Base-by-base conservation (phyloP, 1,284 basidiomycete species). In the Ganoderma meredithae region DNA sequence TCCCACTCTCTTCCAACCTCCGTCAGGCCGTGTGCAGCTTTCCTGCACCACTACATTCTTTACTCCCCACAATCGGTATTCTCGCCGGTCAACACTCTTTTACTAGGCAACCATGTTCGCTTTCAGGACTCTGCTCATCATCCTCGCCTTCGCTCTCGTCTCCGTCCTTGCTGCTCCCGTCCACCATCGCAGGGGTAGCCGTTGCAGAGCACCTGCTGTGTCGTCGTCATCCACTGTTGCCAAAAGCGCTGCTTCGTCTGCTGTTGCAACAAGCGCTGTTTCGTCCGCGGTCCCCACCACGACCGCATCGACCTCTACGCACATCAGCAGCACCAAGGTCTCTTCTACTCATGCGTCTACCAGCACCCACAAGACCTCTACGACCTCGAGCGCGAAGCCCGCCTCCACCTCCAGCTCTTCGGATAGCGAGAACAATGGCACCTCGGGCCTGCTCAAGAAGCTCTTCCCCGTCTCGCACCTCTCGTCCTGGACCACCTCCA, bases 401-500 rank as follows among this genome's bases (percentile, higher is more conserved):
- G 40, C 71, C 17, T 53, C 69, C 8, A 31, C 68, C 15, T 44
- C 52, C 55, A 52, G 52, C 33, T 55, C 47, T 58, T 44, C 65
- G 27, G 52, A 53, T 31, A 13, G n/a, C n/a, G 55, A 33, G 15
- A 43, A 55, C 33, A 52, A 62, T 41, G 56, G 49, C 52, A 15
- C 44, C 33, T 36, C 69, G 17, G 56, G 68, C 31, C 53, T 69
- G 71, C 68, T 83, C 9, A 69, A 71, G 60, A 74, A 76, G 27
- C 81, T 87, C 62, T 87, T 87, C 80, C 86, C 86, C 22, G 78
- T 84, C 58, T 61, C 73, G 9, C 76, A 64, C 67, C 73, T 67
- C 40, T 72, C 76, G 53, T 83, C 81, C 25, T 85, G 84, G 84
- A 85, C 83, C 17, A 84, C 82, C 1, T 73, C 74, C 25, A 71